Evolutionary conservation across 2,329 filamentous ascomycete species (phyloP), one percentile per base, ranked within the genome.

Genomic region (Thelonectria rubi): DNA sequence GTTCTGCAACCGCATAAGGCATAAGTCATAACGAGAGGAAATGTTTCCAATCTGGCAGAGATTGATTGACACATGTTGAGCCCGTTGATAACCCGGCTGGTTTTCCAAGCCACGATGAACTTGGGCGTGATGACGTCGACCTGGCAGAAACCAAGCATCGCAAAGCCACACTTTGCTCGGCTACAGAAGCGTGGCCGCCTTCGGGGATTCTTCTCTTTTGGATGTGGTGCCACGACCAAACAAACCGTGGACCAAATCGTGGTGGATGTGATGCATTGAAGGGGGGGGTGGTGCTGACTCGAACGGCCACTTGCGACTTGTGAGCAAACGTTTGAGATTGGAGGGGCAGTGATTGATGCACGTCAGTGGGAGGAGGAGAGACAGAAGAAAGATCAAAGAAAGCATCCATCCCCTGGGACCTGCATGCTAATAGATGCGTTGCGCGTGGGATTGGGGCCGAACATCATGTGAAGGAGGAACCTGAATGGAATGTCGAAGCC

Each of bases 81-180:
- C n/a, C n/a, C n/a, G n/a, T n/a, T n/a, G n/a, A n/a, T n/a, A n/a
- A n/a, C n/a, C n/a, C n/a, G n/a, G n/a, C n/a, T n/a, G n/a, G n/a
- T n/a, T n/a, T n/a, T n/a, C n/a, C n/a, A n/a, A n/a, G n/a, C n/a
- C n/a, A n/a, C n/a, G n/a, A n/a, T n/a, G n/a, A n/a, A n/a, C 21
- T 17, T 51, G 34, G 32, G 7, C n/a, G 24, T 24, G 55, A 68
- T 68, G 65, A 66, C 59, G 65, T 68, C 62, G 63, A 65, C 26
- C 5, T 30, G 26, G 26, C 26, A 8, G 52, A 53, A 55, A 50
- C 42, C 24, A 48, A 40, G 42, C 12, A 20, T 32, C 10, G 17
- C 37, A 39, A 42, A 42, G 56, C 50, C 56, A 59, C 56, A 54
- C n/a, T 54, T 43, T 42, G 49, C 50, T 21, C 30, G 56, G 50